A percentile compares a stretch with the other conserved stretches of the same genome.
These are phyloP conservation scores for Pseudogymnoascus verrucosus DNA, from an alignment of 2,329 filamentous ascomycete genomes.

Conservation along the genomic window DNA sequence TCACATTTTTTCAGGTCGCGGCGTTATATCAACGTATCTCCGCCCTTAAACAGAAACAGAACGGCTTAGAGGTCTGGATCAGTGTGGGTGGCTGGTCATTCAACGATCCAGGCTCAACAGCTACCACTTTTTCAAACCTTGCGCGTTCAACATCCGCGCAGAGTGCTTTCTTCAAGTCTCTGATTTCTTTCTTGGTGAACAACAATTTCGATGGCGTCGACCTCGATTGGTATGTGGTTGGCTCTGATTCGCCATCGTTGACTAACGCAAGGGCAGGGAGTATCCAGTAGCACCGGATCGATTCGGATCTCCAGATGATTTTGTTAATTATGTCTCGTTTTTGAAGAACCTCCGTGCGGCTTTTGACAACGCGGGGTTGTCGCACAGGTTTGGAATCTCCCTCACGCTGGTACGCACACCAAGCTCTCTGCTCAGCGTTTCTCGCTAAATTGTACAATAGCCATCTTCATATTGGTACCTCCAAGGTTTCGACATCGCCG, in stretches of 20 bases:
- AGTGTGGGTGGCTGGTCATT: conserved; percentile 34
- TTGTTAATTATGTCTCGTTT: conserved; percentile 26
- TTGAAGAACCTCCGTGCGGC: conserved; percentile 20
- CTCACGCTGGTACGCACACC: conserved; percentile 5
- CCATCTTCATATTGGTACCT: conserved; percentile 12
- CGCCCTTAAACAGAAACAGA: conserved; percentile 26
- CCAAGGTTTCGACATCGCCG: conserved; percentile 7
- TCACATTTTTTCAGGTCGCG: neutral
- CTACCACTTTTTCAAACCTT: conserved; percentile 28
- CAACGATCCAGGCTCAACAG: conserved; percentile 11
- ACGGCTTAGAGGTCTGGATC: conserved; percentile 28
- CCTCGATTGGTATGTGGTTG: conserved; percentile 31
- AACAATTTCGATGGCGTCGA: conserved; percentile 38
- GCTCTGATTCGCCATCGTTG: neutral
- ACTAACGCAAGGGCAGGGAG: conserved; percentile 15
- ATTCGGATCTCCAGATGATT: conserved; percentile 30
- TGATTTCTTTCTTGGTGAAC: conserved; percentile 32
- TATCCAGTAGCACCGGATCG: conserved; percentile 31
- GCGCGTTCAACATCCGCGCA: conserved; percentile 23
- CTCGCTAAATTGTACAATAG: neutral
- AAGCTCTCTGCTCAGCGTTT: neutral
- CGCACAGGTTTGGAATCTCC: conserved; percentile 2
- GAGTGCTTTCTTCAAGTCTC: conserved; percentile 28
- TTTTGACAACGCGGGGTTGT: neutral
- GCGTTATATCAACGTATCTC: conserved; percentile 24